Percentiles rank a stretch among this genome's conserved stretches.
Conservation (phyloP, 2,329 filamentous ascomycete genomes). For the Aureobasidium uvarum region DNA sequence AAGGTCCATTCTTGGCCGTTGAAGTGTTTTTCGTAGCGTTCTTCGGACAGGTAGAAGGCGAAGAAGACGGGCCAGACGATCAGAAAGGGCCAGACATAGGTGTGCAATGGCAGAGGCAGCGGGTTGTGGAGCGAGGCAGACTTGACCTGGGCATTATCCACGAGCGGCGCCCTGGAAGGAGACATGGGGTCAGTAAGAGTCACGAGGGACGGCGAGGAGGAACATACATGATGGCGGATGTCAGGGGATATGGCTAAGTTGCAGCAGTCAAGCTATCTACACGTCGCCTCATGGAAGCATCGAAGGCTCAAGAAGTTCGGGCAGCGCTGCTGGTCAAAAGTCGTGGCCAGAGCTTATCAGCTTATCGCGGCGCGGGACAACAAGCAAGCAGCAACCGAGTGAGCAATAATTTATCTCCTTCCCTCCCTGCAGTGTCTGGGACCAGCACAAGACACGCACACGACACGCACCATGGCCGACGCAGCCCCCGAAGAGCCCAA, state of each 20-base stretch:
- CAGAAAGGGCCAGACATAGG: conserved; percentile 90
- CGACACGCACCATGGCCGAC: conserved; percentile 35
- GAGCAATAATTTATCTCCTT: conserved; percentile 10
- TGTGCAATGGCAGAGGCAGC: conserved; percentile 73
- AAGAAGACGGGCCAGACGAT: conserved; percentile 92
- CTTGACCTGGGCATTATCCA: conserved; percentile 88
- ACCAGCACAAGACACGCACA: not conserved
- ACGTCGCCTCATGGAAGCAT: conserved; percentile 21
- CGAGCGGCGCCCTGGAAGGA: conserved; percentile 63
- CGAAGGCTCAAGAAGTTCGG: conserved; percentile 6
- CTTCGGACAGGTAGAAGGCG: conserved; percentile 76
- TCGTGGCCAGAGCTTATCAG: conserved; percentile 1
- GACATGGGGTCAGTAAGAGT: conserved; percentile 3
- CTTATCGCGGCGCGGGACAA: conserved; percentile 6
- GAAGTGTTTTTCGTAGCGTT: conserved; percentile 88
- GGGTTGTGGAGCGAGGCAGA: conserved; percentile 85
- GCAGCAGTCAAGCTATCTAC: conserved; percentile 1
- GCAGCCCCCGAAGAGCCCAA: conserved; percentile 35
- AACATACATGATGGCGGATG: conserved; percentile 27
- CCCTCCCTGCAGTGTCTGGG: not conserved
- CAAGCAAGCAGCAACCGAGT: not conserved
- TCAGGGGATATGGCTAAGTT: not conserved
- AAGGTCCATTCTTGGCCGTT: conserved; percentile 97
- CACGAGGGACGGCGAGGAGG: not conserved
- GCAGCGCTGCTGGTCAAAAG: not conserved